Evolutionary conservation across 1,139 yeast genomes (phyloP), one percentile per base, ranked within the genome.

Genomic region (Diutina ranongensis): DNA sequence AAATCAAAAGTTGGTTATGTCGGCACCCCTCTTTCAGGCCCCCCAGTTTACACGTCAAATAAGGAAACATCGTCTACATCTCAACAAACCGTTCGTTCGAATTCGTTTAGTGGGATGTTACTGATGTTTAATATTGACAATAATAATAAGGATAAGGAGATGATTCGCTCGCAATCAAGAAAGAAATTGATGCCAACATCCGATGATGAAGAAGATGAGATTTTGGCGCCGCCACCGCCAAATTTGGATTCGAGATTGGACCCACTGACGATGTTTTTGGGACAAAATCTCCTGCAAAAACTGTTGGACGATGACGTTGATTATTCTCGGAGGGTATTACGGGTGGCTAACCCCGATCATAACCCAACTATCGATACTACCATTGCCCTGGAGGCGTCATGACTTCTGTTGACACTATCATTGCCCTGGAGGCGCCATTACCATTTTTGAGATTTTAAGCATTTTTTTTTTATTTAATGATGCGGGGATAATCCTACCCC

Each of bases 241-340:
- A 80, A 80, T 49, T 75, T 81, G 45, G 94, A 84, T 57, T 79
- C 79, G 51, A 67, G 88, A 42, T 61, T 83, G 49, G 89, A 83
- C 52, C 87, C 89, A 2, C 67, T 70, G 34, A 76, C 78, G 44
- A 71, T 82, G 71, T 78, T 79, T 57, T 62, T 72, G 64, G 78
- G 65, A 54, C 71, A 70, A 49, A 76, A 74, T 55, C 74, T 71
- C 48, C 78, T 87, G 19, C 67, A 72, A 48, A 69, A 76, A 51
- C 75, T 85, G n/a, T 63, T 85, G 47, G 83, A 79, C 35, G 94
- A 85, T 58, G 83, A 83, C 51, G 67, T 71, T 49, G 94, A 84
- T 58, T 84, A 84, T 59, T 77, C 86, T 7, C 67, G 94, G 49
- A 72, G 79, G 51, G 82, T 80, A 13, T 65, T 85, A 48, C 71